These are phyloP conservation scores for Lactarius psammicola DNA, from an alignment of 768 basidiomycete species.

Conservation along the genomic window DNA sequence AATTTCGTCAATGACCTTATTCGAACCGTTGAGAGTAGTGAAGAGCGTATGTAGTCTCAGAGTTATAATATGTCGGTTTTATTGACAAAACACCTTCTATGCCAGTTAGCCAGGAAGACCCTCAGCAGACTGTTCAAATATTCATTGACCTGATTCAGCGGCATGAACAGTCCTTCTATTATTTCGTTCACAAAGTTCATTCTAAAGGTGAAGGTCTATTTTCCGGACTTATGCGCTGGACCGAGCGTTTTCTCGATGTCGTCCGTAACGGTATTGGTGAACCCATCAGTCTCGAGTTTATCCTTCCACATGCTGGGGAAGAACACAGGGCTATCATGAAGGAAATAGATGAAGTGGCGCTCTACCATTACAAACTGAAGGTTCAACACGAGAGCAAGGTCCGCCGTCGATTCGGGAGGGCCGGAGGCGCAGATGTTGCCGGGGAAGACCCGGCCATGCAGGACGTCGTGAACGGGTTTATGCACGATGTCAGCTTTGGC, in stretches of 20 bases:
- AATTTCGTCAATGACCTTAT: conserved; percentile 95
- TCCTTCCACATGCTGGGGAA: conserved; percentile 78
- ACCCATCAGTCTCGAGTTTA: conserved; percentile 76
- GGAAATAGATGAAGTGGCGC: conserved; percentile 86
- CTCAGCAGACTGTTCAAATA: conserved; percentile 80
- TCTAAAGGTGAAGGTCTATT: conserved; percentile 94
- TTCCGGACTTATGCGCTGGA: conserved; percentile 93
- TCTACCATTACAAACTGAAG: conserved; percentile 95
- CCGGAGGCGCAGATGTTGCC: conserved; percentile 50
- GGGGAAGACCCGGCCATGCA: conserved; percentile 83
- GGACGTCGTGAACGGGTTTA: conserved; percentile 75
- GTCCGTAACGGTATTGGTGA: conserved; percentile 84
- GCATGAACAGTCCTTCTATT: conserved; percentile 95
- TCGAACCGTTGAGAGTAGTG: conserved; percentile 86
- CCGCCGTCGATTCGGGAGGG: conserved; percentile 74
- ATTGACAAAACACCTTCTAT: background rate
- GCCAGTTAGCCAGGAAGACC: conserved; percentile 79
- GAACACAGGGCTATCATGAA: conserved; percentile 74
- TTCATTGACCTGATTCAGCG: conserved; percentile 93
- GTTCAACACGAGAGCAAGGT: conserved; percentile 90
- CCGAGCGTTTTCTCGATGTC: conserved; percentile 89
- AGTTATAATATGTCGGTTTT: background rate
- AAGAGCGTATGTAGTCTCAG: conserved; percentile 64
- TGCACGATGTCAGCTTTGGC: conserved; percentile 78
- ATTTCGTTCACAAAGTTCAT: conserved; percentile 98